These are phyloP conservation scores for Eucalyptus curtisii DNA, from an alignment of 345 rosid genomes.

Conservation along the genomic window DNA sequence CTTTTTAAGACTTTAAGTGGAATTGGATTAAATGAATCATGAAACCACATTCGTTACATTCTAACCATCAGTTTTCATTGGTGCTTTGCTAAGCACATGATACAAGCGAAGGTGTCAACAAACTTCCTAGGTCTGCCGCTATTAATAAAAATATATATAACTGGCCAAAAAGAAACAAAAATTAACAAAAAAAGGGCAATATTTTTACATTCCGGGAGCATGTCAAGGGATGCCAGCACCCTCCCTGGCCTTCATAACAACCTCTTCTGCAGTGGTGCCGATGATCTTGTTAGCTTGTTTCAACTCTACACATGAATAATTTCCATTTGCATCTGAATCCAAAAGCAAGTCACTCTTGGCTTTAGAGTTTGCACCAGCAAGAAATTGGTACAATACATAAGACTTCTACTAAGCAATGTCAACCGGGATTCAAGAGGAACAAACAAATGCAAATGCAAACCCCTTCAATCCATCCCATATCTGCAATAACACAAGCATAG, in stretches of 20 bases:
- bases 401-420: background rate
- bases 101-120: background rate
- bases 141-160: background rate
- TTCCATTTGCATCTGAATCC: conserved; percentile 16
- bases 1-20: background rate
- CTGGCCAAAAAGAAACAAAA: background rate
- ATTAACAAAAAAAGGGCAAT: background rate
- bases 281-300: conserved; percentile 55
- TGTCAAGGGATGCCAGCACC: background rate
- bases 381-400: background rate
- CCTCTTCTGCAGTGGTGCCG: conserved; percentile 71
- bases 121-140: background rate
- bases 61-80: background rate
- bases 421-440: too few relatives aligned
- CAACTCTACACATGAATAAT: conserved; percentile 29
- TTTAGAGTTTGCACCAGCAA: background rate
- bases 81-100: background rate
- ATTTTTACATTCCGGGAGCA: background rate
- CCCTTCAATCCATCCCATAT: conserved; percentile 42
- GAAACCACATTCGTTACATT: background rate
- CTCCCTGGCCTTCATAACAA: conserved; percentile 45
- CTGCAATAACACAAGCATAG: conserved; percentile 15
- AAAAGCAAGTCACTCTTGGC: background rate
- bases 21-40: background rate
- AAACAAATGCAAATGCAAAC: too few relatives aligned